Evolutionary conservation across 2,329 filamentous ascomycete species (phyloP).

Genomic region (Penicillium expansum): DNA sequence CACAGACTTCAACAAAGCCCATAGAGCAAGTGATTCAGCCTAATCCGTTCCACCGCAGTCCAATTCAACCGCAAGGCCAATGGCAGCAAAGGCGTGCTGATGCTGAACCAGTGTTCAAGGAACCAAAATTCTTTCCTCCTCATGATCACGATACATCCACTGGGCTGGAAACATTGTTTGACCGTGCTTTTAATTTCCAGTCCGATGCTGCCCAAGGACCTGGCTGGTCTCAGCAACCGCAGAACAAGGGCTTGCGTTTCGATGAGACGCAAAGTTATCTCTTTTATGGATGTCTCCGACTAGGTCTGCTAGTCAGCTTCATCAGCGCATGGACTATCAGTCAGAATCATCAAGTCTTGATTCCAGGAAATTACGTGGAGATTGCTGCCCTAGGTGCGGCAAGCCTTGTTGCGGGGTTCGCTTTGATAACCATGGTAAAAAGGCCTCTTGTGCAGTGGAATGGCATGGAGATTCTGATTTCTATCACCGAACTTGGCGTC

Average conservation of each 20-base stretch:
- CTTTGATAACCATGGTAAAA: constrained; percentile 39
- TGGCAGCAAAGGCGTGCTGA: constrained; percentile 18
- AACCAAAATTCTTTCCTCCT: constrained; percentile 46
- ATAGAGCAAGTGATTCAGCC: constrained; percentile 36
- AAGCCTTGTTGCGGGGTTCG: constrained; percentile 42
- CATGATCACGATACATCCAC: constrained; percentile 44
- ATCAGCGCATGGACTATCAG: constrained; percentile 35
- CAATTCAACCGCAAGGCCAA: constrained; percentile 23
- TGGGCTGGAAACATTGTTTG: constrained; percentile 48
- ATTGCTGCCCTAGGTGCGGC: constrained; percentile 38
- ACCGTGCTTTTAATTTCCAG: constrained; percentile 43
- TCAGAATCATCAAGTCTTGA: constrained; percentile 28
- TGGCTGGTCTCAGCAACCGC: constrained; percentile 19
- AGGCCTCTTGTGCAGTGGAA: constrained; percentile 39
- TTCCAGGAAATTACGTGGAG: constrained; percentile 41
- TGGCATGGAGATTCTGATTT: constrained; percentile 40
- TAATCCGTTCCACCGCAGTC: constrained; percentile 39
- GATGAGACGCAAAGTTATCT: constrained; percentile 18
- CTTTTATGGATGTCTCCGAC: constrained; percentile 30
- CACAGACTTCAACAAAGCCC: constrained; percentile 32
- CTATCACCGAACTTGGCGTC: constrained; percentile 38
- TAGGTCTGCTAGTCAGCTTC: constrained; percentile 31
- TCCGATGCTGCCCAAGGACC: constrained; percentile 27
- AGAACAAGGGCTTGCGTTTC: constrained; percentile 4
- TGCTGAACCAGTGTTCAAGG: constrained; percentile 39